Conservation (phyloP, 768 basidiomycete genomes). For the Phanerochaete sordida region DNA sequence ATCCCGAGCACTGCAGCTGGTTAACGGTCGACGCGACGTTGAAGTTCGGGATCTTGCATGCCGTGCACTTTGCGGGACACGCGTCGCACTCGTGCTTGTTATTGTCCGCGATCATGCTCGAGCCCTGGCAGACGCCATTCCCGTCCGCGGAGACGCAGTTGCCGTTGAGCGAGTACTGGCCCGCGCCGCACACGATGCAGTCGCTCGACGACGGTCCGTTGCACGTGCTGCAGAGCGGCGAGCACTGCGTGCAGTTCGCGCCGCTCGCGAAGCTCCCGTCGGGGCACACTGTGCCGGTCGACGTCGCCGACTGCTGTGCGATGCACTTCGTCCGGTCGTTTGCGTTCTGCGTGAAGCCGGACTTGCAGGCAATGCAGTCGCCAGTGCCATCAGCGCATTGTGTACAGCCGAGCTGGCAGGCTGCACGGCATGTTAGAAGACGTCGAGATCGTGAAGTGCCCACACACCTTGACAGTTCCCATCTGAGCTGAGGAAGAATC, state of each 20-base stretch:
- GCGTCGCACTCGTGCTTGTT: conserved; percentile 82
- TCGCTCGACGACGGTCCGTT: conserved; percentile 62
- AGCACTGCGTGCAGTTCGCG: conserved; percentile 53
- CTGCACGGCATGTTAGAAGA: conserved; percentile 29
- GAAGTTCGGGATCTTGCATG: conserved; percentile 74
- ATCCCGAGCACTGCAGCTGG: conserved; percentile 71
- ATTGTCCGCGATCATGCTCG: conserved; percentile 74
- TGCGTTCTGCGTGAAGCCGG: conserved; percentile 64
- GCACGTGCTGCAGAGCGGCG: conserved; percentile 69
- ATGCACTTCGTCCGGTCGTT: conserved; percentile 68
- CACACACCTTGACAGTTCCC: conserved; percentile 71
- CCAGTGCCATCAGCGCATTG: conserved; percentile 67
- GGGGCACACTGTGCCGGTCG: conserved; percentile 56
- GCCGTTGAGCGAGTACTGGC: conserved; percentile 62
- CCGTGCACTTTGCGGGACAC: conserved; percentile 80
- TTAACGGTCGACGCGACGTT: conserved; percentile 60
- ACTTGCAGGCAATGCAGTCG: conserved; percentile 66
- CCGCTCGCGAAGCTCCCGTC: conserved; percentile 61
- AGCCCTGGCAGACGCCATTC: conserved; percentile 71
- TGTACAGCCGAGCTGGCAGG: conserved; percentile 71
- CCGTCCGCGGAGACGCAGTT: conserved; percentile 62
- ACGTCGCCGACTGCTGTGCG: conserved; percentile 45
- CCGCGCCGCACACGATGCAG: conserved; percentile 65
- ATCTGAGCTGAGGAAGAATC: conserved; percentile 67
- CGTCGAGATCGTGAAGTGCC: not conserved